phyloP scores from a whole-genome alignment of 164 flowering plant genomes.

The Magnolia kwangsiensis region DNA sequence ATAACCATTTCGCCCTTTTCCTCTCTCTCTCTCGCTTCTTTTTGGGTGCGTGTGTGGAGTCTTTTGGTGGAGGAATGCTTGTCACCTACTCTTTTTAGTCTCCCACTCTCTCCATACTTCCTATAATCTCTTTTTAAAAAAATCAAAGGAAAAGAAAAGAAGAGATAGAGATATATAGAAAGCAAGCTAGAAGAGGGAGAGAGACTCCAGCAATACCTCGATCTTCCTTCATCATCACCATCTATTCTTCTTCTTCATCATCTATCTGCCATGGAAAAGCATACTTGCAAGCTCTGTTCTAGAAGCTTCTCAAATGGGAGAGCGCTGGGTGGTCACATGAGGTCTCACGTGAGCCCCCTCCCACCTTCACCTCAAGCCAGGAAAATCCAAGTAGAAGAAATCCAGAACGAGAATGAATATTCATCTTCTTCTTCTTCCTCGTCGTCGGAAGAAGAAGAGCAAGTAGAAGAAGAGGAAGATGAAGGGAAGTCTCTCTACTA shows the following conservation, averaged over 20 bases:
- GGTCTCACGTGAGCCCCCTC: slow-evolving; percentile 62
- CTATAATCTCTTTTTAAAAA: not conserved
- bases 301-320: slow-evolving; percentile 74
- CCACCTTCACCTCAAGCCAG: slow-evolving; percentile 15
- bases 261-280: slow-evolving; percentile 20
- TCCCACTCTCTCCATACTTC: slow-evolving; percentile 5
- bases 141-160: not conserved
- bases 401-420: slow-evolving; percentile 7
- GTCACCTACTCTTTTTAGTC: slow-evolving; percentile 61
- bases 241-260: slow-evolving; percentile 13
- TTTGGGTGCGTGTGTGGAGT: slow-evolving; percentile 11
- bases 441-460: slow-evolving; percentile 26
- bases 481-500: slow-evolving; percentile 28
- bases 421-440: slow-evolving; percentile 22
- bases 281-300: slow-evolving; percentile 71
- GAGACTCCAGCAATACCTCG: not conserved
- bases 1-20: not conserved
- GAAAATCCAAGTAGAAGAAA: slow-evolving; percentile 23
- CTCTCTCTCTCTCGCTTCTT: not conserved
- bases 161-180: slow-evolving; percentile 5
- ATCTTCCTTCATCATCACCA: not conserved
- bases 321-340: slow-evolving; percentile 94
- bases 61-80: slow-evolving; percentile 63
- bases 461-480: slow-evolving; percentile 6
- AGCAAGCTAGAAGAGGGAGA: not conserved